Conservation (phyloP, 2,329 filamentous ascomycete species). For the Beauveria scarabaeidicola region DNA sequence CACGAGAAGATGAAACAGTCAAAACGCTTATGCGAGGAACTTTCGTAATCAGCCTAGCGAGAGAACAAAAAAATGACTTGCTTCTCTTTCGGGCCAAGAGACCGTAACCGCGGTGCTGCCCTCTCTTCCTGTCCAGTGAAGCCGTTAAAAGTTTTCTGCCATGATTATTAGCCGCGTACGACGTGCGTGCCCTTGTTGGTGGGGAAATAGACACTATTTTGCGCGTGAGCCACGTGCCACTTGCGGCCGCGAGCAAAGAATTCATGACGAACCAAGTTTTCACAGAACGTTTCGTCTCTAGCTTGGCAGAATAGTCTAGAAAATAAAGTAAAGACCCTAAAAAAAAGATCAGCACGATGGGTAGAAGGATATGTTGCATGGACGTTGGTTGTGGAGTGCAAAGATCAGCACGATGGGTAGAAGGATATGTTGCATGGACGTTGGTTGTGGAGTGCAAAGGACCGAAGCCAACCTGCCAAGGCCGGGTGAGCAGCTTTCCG, state of each 20-base stretch:
- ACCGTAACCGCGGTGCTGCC: too few relatives aligned
- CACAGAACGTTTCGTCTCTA: not conserved
- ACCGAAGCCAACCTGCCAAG: not conserved
- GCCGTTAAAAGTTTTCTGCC: too few relatives aligned
- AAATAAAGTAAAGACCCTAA: not conserved
- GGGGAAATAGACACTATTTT: too few relatives aligned
- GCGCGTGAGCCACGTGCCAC: too few relatives aligned
- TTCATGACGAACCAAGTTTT: not conserved
- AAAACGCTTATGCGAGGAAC: not conserved
- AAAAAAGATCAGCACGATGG: not conserved
- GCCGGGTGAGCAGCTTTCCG: not conserved
- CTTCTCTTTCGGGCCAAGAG: too few relatives aligned
- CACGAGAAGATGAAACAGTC: not conserved
- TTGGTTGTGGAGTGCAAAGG: not conserved
- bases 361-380: not conserved
- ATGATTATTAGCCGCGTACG: too few relatives aligned
- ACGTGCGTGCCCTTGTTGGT: too few relatives aligned
- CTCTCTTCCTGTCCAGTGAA: too few relatives aligned
- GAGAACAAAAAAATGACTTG: too few relatives aligned
- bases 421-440: not conserved
- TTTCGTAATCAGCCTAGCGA: too few relatives aligned
- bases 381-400: not conserved
- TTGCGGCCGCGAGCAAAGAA: too few relatives aligned
- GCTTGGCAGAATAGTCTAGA: not conserved
- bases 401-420: not conserved